phyloP scores from a whole-genome alignment of 345 rosid genomes.

The Hevea brasiliensis region DNA sequence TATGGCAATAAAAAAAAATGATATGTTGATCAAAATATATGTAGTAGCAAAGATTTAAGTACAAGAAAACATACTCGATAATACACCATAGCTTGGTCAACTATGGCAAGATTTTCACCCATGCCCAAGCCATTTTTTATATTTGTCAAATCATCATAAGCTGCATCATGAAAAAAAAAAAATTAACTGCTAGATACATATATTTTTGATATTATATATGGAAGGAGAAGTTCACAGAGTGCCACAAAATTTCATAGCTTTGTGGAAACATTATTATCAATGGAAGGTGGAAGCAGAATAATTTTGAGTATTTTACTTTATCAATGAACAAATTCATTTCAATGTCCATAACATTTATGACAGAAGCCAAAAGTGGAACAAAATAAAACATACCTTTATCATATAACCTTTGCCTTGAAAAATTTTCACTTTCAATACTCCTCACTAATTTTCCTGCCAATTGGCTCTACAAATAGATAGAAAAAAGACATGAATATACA shows the following conservation, averaged over 20 bases:
- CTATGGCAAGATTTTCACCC: conserved; percentile 59
- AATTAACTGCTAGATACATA: not conserved
- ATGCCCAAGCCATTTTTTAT: conserved; percentile 57
- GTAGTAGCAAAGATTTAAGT: conserved; percentile 5
- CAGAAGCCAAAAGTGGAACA: not conserved
- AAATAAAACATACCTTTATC: conserved; percentile 20
- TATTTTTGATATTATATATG: too few species aligned
- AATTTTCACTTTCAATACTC: conserved; percentile 20
- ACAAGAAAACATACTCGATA: conserved; percentile 53
- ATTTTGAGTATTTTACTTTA: not conserved
- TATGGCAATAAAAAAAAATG: conserved; percentile 18
- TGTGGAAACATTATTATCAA: too few species aligned
- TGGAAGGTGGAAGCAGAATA: not conserved
- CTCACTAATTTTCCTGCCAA: conserved; percentile 15
- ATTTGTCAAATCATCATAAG: conserved; percentile 51
- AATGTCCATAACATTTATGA: not conserved
- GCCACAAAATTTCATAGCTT: too few species aligned
- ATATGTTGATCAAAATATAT: not conserved
- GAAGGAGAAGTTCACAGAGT: too few species aligned
- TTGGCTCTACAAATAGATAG: conserved; percentile 21
- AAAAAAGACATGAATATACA: not conserved
- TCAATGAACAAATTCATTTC: not conserved
- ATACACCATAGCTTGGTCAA: conserved; percentile 51
- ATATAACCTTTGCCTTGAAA: conserved; percentile 31
- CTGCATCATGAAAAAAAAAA: conserved; percentile 33